Evolutionary conservation across 176 grass and related monocot species (phyloP).

Genomic region (Oryza officinalis): DNA sequence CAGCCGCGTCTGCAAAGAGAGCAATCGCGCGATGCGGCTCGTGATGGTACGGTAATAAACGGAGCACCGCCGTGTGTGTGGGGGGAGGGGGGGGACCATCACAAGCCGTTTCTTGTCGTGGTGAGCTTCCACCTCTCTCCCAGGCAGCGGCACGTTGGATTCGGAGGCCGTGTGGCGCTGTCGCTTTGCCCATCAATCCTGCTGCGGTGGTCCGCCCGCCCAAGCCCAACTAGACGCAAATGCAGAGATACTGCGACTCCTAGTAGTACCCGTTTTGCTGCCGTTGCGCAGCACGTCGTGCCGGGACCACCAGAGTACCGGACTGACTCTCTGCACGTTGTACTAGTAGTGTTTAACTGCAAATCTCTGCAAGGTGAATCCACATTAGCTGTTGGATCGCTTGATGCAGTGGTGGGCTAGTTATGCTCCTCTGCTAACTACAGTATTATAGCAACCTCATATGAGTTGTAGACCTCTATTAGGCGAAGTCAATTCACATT

Average conservation of each 20-base stretch:
- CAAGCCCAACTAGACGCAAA: neutral
- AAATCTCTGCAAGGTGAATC: neutral
- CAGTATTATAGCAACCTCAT: neutral
- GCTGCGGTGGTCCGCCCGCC: neutral
- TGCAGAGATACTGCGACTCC: no score
- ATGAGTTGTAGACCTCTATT: neutral
- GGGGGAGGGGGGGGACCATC: no score
- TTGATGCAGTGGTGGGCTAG: neutral
- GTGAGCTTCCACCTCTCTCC: neutral
- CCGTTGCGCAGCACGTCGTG: neutral
- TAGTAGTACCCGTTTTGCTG: no score
- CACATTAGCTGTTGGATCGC: no score
- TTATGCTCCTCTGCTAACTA: neutral
- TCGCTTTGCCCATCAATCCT: neutral
- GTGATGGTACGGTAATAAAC: neutral
- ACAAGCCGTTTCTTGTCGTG: neutral
- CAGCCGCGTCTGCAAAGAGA: no score
- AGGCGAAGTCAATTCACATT: slow-evolving; percentile 20
- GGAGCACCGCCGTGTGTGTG: neutral
- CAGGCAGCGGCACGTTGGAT: neutral
- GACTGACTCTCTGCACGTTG: neutral
- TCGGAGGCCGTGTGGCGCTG: neutral
- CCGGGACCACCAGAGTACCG: neutral
- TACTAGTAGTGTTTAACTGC: neutral
- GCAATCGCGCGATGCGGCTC: no score